Evolutionary conservation across 2,329 filamentous ascomycete genomes (phyloP), one percentile per base, ranked within the genome.

Genomic region (Pochonia chlamydosporia): DNA sequence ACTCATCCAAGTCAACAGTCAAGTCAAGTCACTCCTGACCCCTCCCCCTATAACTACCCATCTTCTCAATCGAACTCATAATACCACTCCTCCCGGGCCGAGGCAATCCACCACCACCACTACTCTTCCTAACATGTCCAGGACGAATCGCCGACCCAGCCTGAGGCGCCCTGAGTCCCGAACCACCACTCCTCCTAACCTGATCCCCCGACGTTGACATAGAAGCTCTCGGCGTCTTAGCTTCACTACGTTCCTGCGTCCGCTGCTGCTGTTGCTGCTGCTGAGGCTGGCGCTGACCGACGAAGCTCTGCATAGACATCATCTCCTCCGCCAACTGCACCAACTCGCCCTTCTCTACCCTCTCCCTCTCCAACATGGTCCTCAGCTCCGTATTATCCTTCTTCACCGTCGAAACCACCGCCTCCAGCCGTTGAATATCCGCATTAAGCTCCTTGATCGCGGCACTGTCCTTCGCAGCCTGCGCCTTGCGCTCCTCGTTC

Each of bases 1-100:
- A n/a, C n/a, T n/a, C n/a, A n/a, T n/a, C n/a, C n/a, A n/a, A n/a
- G n/a, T n/a, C n/a, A n/a, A n/a, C n/a, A n/a, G n/a, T n/a, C n/a
- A n/a, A n/a, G n/a, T n/a, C n/a, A n/a, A n/a, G n/a, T n/a, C n/a
- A n/a, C n/a, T 44, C 48, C 5, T 36, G 44, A 5, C 23, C 48
- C 20, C 44, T 35, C 9, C 73, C 69, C 13, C 75, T 64, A 55
- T 81, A 73, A 56, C 75, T 83, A 9, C 89, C 89, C 89, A 95
- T 95, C 67, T 84, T 82, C 73, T 95, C 89, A 63, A 95, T 93
- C 16, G 86, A 89, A 57, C 78, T 86, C 84, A 95, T 84, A 59
- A 93, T 85, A 48, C 85, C 82, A 60, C 85, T 88, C 58, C 87
- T 55, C 26, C 73, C 72, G 13, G 76, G 77, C 51, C 76, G 67